Evolutionary conservation across 164 flowering plant species (phyloP), one percentile per base, ranked within the genome.

Genomic region (Umbilicus rupestris): DNA sequence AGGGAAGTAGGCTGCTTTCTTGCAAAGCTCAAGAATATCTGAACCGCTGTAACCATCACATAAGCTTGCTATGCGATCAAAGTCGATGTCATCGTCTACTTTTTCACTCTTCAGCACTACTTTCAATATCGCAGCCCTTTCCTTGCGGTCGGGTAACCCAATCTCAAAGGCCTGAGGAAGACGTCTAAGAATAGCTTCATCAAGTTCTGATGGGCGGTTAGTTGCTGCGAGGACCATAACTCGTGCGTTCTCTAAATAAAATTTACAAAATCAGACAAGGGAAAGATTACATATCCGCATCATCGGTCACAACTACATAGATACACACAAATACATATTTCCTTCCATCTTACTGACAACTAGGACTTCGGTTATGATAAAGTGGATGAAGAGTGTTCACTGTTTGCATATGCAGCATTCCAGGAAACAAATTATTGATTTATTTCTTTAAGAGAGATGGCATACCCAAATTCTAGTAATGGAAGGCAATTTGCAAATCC

Each of bases 141-240:
- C 99, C 44, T 50, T 77, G 39, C 74, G 74, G 47, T 87, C 85
- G 39, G 99, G 99, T 11, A 84, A 69, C 57, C 99, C 96, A 72
- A 95, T 88, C 78, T 95, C 97, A 79, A 95, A 95, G 5, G 97
- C 84, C 72, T 92, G 97, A 52, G 99, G 92, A 75, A 95, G 85
- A 47, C 97, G 96, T 17, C 99, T 78, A 15, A 95, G 87, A 74
- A 95, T 95, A 73, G 99, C 99, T 75, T 95, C 99, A 78, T 95
- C 99, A 68, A 95, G 97, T 71, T 95, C 97, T 60, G 92, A 86
- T 64, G 99, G 99, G 33, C 97, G 94, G 75, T 92, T 95, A 64
- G 99, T 95, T 31, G 99, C 99, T 73, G 97, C 96, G 70, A 95
- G 94, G 59, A 95, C 99, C 97, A 92, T 88, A 22, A 95, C 99